Conservation (phyloP, 2,329 filamentous ascomycete species). For the Colletotrichum liriopes region DNA sequence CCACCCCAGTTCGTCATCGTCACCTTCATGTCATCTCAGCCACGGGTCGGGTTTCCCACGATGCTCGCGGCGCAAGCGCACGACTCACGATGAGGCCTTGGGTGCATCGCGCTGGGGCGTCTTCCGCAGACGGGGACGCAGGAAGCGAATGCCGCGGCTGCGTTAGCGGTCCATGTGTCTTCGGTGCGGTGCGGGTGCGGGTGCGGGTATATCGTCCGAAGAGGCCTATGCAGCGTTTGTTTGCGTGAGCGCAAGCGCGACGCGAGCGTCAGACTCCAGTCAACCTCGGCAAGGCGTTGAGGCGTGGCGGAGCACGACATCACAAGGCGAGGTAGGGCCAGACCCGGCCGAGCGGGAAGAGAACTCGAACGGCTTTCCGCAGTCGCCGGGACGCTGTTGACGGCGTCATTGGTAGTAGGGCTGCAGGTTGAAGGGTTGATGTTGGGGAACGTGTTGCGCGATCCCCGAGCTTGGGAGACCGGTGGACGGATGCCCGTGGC, state of each 20-base stretch:
- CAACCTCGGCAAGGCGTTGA: not conserved
- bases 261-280: slow-evolving; percentile 7
- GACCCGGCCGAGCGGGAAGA: slow-evolving; percentile 28
- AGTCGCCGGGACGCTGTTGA: slow-evolving; percentile 15
- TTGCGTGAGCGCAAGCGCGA: slow-evolving; percentile 33
- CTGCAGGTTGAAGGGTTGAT: slow-evolving; percentile 20
- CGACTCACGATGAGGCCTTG: not conserved
- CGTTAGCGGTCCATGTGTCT: slow-evolving; percentile 4
- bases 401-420: not conserved
- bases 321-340: not conserved
- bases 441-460: not conserved
- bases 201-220: slow-evolving; percentile 7
- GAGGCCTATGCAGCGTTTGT: slow-evolving; percentile 16
- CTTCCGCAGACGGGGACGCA: slow-evolving; percentile 12
- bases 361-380: not conserved
- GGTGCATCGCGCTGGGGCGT: not conserved
- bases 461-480: not conserved
- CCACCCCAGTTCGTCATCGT: not conserved
- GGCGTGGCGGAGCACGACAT: not conserved
- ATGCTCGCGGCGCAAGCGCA: not conserved
- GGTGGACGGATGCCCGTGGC: not conserved
- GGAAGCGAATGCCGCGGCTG: slow-evolving; percentile 21
- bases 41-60: slow-evolving; percentile 8
- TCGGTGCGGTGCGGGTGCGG: not conserved
- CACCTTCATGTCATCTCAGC: not conserved